phyloP scores from a whole-genome alignment of 2,329 filamentous ascomycete species.

The Myriosclerotinia duriaeana region DNA sequence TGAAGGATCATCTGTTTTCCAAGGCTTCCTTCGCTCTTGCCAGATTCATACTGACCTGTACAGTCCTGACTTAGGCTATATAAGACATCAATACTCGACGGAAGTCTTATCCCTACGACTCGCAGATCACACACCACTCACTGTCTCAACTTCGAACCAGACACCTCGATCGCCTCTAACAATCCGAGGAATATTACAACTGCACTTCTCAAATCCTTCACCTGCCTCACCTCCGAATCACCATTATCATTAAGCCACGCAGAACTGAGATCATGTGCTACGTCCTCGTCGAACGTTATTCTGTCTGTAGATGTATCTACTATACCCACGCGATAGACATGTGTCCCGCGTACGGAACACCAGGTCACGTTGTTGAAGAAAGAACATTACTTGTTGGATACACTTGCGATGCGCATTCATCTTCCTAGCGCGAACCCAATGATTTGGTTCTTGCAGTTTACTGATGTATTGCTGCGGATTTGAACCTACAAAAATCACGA shows the following conservation, averaged over 20 bases:
- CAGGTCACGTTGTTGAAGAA: conserved; percentile 61
- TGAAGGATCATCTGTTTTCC: conserved; percentile 11
- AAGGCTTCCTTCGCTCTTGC: conserved; percentile 31
- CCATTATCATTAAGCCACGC: not conserved
- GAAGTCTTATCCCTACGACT: not conserved
- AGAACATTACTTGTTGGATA: conserved; percentile 71
- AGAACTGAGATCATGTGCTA: conserved; percentile 59
- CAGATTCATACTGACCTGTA: conserved; percentile 36
- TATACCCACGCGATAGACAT: conserved; percentile 67
- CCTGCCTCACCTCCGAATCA: not conserved
- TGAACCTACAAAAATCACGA: not conserved
- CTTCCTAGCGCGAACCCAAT: not conserved
- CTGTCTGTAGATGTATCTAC: conserved; percentile 70
- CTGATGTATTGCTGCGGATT: no score
- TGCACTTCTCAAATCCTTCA: not conserved
- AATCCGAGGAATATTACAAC: not conserved
- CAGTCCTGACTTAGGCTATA: conserved; percentile 3
- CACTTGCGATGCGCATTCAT: conserved; percentile 46
- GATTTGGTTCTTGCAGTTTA: not conserved
- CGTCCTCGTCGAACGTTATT: conserved; percentile 65
- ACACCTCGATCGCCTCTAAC: conserved; percentile 3
- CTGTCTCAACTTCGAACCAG: no score
- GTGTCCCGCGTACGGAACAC: conserved; percentile 61
- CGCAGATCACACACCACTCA: not conserved
- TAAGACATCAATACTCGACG: conserved; percentile 4